These are phyloP conservation scores for Pichia phayaonensis DNA, from an alignment of 805 yeast species.

Conservation along the genomic window DNA sequence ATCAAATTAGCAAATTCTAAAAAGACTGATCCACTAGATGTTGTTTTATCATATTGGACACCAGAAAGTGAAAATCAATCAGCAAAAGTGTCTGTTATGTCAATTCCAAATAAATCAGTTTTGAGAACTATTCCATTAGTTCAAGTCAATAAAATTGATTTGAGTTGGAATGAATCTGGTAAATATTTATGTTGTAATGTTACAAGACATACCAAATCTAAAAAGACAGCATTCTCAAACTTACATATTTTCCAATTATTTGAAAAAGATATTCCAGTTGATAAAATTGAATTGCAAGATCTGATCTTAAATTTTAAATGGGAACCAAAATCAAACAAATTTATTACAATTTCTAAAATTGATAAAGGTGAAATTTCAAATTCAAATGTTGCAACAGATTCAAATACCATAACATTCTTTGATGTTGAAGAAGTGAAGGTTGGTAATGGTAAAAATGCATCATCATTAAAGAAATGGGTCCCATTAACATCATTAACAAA, in stretches of 20 bases:
- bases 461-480: conserved; percentile 31
- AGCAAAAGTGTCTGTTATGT: conserved; percentile 88
- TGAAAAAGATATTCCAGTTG: conserved; percentile 91
- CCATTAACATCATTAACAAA: conserved; percentile 49
- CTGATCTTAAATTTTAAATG: conserved; percentile 83
- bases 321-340: conserved; percentile 92
- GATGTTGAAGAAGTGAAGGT: conserved; percentile 61
- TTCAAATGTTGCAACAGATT: conserved; percentile 56
- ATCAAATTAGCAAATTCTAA: conserved; percentile 53
- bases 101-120: conserved; percentile 73
- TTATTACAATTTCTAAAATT: conserved; percentile 64
- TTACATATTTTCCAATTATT: conserved; percentile 82
- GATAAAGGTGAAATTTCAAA: conserved; percentile 32
- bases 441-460: conserved; percentile 23
- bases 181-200: conserved; percentile 86
- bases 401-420: conserved; percentile 64
- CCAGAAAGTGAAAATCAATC: conserved; percentile 88
- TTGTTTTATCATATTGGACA: conserved; percentile 88
- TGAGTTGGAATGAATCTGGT: conserved; percentile 92
- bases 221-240: conserved; percentile 84
- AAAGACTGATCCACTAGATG: conserved; percentile 46
- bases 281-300: conserved; percentile 87
- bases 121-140: conserved; percentile 88
- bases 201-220: conserved; percentile 93
- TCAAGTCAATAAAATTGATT: conserved; percentile 84